Evolutionary conservation across 345 rosid genomes (phyloP).

Genomic region (Salix arbutifolia): DNA sequence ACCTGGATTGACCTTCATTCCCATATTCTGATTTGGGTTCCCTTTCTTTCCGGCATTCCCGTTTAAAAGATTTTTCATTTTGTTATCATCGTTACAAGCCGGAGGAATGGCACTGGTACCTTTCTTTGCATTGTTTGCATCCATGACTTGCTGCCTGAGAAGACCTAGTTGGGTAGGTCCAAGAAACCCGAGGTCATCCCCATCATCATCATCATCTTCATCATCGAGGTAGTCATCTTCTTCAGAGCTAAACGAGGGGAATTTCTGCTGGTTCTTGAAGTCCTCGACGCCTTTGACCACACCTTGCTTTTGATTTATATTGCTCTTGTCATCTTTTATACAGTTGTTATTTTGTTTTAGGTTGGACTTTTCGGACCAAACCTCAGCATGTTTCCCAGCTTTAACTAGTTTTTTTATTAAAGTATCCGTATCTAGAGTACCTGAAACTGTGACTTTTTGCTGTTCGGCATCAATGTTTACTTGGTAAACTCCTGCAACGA

Average conservation of each 20-base stretch:
- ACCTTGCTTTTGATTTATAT: constrained; percentile 47
- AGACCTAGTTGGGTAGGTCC: constrained; percentile 28
- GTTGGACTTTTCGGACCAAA: constrained; percentile 56
- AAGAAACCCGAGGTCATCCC: constrained; percentile 36
- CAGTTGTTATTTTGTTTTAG: constrained; percentile 36
- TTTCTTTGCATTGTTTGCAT: constrained; percentile 43
- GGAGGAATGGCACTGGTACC: constrained; percentile 24
- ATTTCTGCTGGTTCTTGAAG: constrained; percentile 45
- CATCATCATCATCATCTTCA: constrained; percentile 26
- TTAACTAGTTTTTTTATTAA: constrained; percentile 66
- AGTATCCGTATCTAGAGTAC: constrained; percentile 54
- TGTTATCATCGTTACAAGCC: constrained; percentile 16
- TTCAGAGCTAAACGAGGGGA: constrained; percentile 29
- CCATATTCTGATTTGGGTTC: constrained; percentile 48
- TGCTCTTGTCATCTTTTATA: constrained; percentile 38
- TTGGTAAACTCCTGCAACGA: constrained; percentile 57
- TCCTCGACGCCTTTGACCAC: constrained; percentile 40
- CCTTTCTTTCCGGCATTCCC: constrained; percentile 48
- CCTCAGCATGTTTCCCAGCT: constrained; percentile 75
- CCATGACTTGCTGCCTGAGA: constrained; percentile 37
- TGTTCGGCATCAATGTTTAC: constrained; percentile 69
- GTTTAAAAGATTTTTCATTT: constrained; percentile 34
- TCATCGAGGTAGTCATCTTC: constrained; percentile 41
- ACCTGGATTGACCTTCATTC: constrained; percentile 29
- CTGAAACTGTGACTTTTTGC: constrained; percentile 69